Evolutionary conservation across 2,329 filamentous ascomycete genomes (phyloP), one percentile per base, ranked within the genome.

Genomic region (Neofusicoccum umdonicola): DNA sequence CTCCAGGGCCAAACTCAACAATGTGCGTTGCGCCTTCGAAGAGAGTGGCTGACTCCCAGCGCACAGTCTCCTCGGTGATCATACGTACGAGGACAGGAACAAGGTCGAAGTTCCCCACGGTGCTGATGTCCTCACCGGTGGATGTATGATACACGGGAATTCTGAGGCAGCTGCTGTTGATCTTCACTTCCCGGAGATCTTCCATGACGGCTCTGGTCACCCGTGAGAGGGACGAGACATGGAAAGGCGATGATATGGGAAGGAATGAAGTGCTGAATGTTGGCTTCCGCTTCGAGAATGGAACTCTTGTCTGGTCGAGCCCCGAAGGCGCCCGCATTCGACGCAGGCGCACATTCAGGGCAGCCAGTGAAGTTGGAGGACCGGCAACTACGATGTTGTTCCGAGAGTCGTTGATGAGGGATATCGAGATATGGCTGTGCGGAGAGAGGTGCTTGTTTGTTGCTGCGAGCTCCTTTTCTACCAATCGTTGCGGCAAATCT

Each of bases 201-300:
- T 65, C 52, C 39, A 65, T 41, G 9, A 65, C 50, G n/a, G 42
- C 42, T 27, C 31, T 27, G 2, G 47, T 48, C 51, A 66, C 48
- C 3, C 66, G 47, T 15, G 63, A 61, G 19, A 81, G 72, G 51
- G 78, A 74, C 4, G 68, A 66, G 15, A 73, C 77, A 65, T 81
- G 79, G 52, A 80, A 81, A 1, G 79, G 76, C 2, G 76, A 73
- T 35, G 73, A 76, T 52, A 81, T 78, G 0, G 79, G 78, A 3
- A 81, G 69, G 47, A 79, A 81, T 47, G 78, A 70, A 19, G 72
- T 69, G 19, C 69, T 72, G 61, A 74, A 77, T 1, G 64, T 56
- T 58, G 51, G 51, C 62, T 68, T 19, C 54, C 58, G 47, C 54
- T 68, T 45, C 63, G 54, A 45, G 66, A 65, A 41, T 60, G 64